Evolutionary conservation across 2,329 filamentous ascomycete genomes (phyloP).

Genomic region (Fusarium tricinctum): DNA sequence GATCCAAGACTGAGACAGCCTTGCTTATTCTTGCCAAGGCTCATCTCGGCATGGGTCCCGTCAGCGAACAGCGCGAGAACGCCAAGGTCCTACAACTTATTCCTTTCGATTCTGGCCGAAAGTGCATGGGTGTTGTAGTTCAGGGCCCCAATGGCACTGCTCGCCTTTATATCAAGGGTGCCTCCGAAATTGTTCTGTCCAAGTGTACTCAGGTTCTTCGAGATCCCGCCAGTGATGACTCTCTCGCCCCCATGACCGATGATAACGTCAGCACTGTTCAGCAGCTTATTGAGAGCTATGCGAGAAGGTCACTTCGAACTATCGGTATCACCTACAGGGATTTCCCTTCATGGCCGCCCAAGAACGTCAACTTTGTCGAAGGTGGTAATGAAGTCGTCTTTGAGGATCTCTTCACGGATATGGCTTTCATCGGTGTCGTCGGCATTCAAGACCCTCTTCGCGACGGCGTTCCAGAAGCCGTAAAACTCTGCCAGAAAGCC

Average conservation of each 20-base stretch:
- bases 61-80: slow-evolving; percentile 74
- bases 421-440: slow-evolving; percentile 78
- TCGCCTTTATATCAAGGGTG: slow-evolving; percentile 73
- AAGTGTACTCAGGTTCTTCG: slow-evolving; percentile 67
- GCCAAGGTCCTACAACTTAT: slow-evolving; percentile 74
- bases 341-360: slow-evolving; percentile 87
- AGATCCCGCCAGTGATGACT: slow-evolving; percentile 62
- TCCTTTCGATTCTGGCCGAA: slow-evolving; percentile 81
- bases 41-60: slow-evolving; percentile 75
- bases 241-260: slow-evolving; percentile 61
- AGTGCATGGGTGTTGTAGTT: slow-evolving; percentile 76
- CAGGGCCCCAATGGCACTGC: slow-evolving; percentile 65
- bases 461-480: slow-evolving; percentile 79
- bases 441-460: slow-evolving; percentile 87
- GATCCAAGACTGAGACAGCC: slow-evolving; percentile 83
- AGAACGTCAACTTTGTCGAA: slow-evolving; percentile 67
- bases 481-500: slow-evolving; percentile 78
- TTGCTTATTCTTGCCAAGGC: slow-evolving; percentile 77
- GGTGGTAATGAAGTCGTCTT: slow-evolving; percentile 74
- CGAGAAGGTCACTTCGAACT: slow-evolving; percentile 83
- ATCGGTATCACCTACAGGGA: slow-evolving; percentile 88
- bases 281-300: slow-evolving; percentile 81
- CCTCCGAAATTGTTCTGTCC: slow-evolving; percentile 73
- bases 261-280: slow-evolving; percentile 71
- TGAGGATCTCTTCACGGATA: slow-evolving; percentile 75